Evolutionary conservation across 176 grass and related monocot species (phyloP).

Genomic region (Pontederia crassipes): DNA sequence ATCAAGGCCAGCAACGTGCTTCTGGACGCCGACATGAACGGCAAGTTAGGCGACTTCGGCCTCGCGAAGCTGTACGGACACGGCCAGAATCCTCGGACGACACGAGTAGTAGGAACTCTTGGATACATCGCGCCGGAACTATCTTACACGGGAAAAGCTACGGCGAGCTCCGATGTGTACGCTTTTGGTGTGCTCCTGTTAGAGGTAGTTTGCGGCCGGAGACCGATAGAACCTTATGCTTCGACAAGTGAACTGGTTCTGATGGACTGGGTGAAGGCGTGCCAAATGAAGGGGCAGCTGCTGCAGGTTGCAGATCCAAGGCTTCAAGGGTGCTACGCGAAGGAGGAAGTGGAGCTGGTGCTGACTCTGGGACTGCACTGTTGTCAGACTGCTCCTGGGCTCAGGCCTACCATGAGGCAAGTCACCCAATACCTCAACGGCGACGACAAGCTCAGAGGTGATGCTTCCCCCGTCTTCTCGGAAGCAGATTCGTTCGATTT

Average conservation of each 20-base stretch:
- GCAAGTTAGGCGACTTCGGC: slow-evolving; percentile 40
- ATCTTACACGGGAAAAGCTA: slow-evolving; percentile 37
- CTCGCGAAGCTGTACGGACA: slow-evolving; percentile 64
- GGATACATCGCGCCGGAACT: slow-evolving; percentile 58
- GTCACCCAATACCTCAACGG: slow-evolving; percentile 36
- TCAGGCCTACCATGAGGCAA: slow-evolving; percentile 30
- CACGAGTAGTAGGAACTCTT: slow-evolving; percentile 54
- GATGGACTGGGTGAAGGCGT: slow-evolving; percentile 31
- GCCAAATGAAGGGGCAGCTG: slow-evolving; percentile 6
- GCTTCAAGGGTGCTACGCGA: slow-evolving; percentile 21
- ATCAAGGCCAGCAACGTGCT: not conserved
- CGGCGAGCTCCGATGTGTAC: slow-evolving; percentile 52
- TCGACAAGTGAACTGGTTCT: slow-evolving; percentile 30
- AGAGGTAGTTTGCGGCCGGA: slow-evolving; percentile 53
- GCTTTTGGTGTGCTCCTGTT: slow-evolving; percentile 42
- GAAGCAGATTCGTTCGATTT: too few species aligned
- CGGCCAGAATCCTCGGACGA: slow-evolving; percentile 47
- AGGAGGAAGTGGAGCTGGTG: slow-evolving; percentile 31
- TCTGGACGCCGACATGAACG: not conserved
- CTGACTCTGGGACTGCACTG: slow-evolving; percentile 41
- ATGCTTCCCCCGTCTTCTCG: too few species aligned
- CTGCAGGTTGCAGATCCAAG: slow-evolving; percentile 15
- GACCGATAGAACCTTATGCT: slow-evolving; percentile 35
- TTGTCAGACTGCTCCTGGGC: slow-evolving; percentile 32
- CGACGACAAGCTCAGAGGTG: too few species aligned